phyloP scores from a whole-genome alignment of 1,139 yeast genomes.

The Suhomyces anneliseae region DNA sequence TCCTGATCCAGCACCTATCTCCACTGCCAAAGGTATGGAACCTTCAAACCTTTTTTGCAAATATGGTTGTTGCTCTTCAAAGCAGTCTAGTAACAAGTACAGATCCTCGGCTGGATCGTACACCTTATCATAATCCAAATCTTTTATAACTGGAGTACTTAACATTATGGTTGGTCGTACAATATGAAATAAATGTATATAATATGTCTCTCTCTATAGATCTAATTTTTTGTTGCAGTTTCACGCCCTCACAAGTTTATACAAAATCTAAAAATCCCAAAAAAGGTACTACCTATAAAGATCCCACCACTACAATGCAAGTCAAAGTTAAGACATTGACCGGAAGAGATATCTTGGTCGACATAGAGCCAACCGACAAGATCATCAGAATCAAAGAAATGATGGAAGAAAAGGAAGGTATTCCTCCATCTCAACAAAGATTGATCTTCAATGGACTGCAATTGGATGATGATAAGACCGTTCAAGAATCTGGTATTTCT shows the following conservation, averaged over 20 bases:
- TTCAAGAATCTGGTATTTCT: constrained; percentile 61
- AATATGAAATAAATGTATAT: constrained; percentile 13
- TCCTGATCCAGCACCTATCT: constrained; percentile 92
- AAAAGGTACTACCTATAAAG: background rate
- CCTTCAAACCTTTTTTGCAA: constrained; percentile 31
- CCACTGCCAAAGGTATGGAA: constrained; percentile 61
- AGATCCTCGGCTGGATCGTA: constrained; percentile 96
- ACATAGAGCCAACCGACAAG: constrained; percentile 72
- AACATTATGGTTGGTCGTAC: constrained; percentile 26
- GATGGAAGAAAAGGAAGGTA: constrained; percentile 96
- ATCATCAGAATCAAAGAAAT: constrained; percentile 85
- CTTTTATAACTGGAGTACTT: constrained; percentile 39
- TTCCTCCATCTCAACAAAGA: constrained; percentile 95
- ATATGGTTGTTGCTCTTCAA: constrained; percentile 56
- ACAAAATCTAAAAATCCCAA: background rate
- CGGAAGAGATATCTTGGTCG: constrained; percentile 83
- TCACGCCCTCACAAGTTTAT: background rate
- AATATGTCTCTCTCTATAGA: background rate
- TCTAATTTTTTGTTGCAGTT: background rate
- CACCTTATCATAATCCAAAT: constrained; percentile 47
- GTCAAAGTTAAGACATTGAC: constrained; percentile 74
- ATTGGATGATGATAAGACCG: constrained; percentile 76
- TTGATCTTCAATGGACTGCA: constrained; percentile 90
- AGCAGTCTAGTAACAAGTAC: constrained; percentile 72
- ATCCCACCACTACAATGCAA: constrained; percentile 42